phyloP scores from a whole-genome alignment of 73 alveolate species.

The Tetrahymena malaccensis region DNA sequence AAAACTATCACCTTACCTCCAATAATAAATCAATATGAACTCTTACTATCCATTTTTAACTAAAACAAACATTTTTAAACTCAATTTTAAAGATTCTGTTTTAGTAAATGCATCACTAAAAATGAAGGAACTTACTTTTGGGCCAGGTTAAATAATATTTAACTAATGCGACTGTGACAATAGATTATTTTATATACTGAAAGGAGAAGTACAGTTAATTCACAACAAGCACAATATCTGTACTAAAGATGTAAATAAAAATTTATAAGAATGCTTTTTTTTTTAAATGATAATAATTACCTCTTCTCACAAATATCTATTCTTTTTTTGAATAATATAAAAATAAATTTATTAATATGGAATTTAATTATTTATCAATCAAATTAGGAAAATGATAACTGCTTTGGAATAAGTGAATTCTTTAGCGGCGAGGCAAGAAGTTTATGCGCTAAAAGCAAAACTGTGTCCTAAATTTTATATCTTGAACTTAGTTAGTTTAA shows the following conservation, averaged over 20 bases:
- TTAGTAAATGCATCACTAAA: background rate
- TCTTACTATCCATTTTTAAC: background rate
- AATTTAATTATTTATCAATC: too few species aligned
- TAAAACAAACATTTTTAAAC: background rate
- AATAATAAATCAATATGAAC: background rate
- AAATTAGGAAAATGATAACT: background rate
- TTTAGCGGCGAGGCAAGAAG: background rate
- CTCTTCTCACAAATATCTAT: too few species aligned
- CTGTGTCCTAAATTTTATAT: background rate
- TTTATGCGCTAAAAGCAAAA: background rate
- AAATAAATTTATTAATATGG: too few species aligned
- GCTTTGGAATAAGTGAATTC: background rate
- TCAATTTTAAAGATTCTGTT: background rate
- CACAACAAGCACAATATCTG: background rate
- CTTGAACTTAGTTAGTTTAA: background rate
- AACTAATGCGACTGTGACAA: background rate
- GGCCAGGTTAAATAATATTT: background rate
- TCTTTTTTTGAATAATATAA: too few species aligned
- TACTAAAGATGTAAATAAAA: background rate
- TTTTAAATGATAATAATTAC: too few species aligned
- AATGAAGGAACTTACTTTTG: background rate
- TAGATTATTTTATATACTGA: background rate
- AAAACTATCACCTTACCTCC: background rate
- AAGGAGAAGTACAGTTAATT: background rate
- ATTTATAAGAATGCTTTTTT: too few species aligned